Conservation (phyloP, 371 early-diverging fungal genomes). For the Nematocida parisii region DNA sequence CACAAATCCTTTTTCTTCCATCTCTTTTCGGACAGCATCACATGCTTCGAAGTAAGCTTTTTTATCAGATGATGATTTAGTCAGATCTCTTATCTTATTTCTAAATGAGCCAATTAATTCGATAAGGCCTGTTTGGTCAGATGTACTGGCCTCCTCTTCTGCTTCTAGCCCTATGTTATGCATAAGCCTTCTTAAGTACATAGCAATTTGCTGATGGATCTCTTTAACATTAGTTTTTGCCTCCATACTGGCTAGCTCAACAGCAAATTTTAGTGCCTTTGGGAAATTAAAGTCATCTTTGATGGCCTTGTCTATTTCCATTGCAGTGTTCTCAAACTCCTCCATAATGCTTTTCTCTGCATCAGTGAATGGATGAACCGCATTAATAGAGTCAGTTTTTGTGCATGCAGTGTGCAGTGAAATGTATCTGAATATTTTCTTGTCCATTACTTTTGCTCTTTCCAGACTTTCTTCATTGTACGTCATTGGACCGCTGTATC, state of each 20-base stretch:
- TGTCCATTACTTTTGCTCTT: slow-evolving; percentile 79
- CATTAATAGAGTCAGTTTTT: slow-evolving; percentile 3
- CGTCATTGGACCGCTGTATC: slow-evolving; percentile 84
- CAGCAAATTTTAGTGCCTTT: slow-evolving; percentile 4
- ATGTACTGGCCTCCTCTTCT: background rate
- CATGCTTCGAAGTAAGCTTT: slow-evolving; percentile 60
- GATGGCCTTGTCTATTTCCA: slow-evolving; percentile 39
- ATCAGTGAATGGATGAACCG: slow-evolving; percentile 7
- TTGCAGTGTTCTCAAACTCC: slow-evolving; percentile 29
- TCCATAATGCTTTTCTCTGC: slow-evolving; percentile 13
- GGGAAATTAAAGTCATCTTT: slow-evolving; percentile 57
- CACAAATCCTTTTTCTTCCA: slow-evolving; percentile 60
- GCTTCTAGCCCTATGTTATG: slow-evolving; percentile 47
- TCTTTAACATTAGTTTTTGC: background rate
- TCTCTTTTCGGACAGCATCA: slow-evolving; percentile 64
- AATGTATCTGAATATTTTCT: slow-evolving; percentile 71
- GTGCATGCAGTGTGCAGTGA: slow-evolving; percentile 16
- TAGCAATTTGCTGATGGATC: slow-evolving; percentile 38
- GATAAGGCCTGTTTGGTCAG: background rate
- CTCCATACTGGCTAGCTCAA: background rate
- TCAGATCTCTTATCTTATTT: slow-evolving; percentile 59
- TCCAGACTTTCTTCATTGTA: slow-evolving; percentile 78
- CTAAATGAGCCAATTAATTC: slow-evolving; percentile 60
- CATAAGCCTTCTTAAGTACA: slow-evolving; percentile 37
- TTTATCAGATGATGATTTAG: slow-evolving; percentile 45